Base-by-base conservation (phyloP, 2,329 filamentous ascomycete species). In the Sclerotinia spermophila region DNA sequence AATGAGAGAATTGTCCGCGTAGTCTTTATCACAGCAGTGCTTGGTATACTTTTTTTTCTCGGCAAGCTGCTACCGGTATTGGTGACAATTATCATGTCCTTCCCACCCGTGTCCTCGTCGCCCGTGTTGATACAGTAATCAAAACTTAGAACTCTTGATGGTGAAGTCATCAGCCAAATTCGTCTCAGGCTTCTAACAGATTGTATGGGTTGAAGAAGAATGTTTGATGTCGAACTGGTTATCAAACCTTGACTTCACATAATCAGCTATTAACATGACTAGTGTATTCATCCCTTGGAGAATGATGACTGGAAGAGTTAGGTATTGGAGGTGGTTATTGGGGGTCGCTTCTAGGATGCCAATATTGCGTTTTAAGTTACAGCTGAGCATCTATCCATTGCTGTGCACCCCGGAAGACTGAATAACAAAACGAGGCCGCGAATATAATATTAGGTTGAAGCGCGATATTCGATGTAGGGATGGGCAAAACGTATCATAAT, bases 241-340 rank as follows among this genome's bases (percentile, higher is more conserved):
- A 85, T 94, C 90, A 90, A 77, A 83, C 89, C 30, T 83, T 92
- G 38, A 84, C 87, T 19, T 86, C 88, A 1, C 83, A 85, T 21
- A 92, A 89, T 69, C 83, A 24, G 83, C 86, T 30, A 84, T 92
- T 74, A 86, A 84, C 61, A 84, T 86, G 71, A 86, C 86, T 17
- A 87, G 86, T 5, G 78, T 89, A 65, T 75, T 94, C 76, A 87
- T 92, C 69, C 93, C 93, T 81, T 93, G 91, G 90, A 87, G 91
- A 79, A 86, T 92, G 0, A 82, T 93, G 68, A 92, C 93, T 90
- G 91, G 91, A 48, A 84, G n/a, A n/a, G n/a, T n/a, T 93, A 71
- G 91, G 91, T 42, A 92, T 94, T 66, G 92, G 92, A 74, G 92
- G 92, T 72, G 92, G 96, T 78, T 96, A 96, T 79, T n/a, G n/a